phyloP scores from a whole-genome alignment of 2,329 filamentous ascomycete species.

The Beauveria medogensis region DNA sequence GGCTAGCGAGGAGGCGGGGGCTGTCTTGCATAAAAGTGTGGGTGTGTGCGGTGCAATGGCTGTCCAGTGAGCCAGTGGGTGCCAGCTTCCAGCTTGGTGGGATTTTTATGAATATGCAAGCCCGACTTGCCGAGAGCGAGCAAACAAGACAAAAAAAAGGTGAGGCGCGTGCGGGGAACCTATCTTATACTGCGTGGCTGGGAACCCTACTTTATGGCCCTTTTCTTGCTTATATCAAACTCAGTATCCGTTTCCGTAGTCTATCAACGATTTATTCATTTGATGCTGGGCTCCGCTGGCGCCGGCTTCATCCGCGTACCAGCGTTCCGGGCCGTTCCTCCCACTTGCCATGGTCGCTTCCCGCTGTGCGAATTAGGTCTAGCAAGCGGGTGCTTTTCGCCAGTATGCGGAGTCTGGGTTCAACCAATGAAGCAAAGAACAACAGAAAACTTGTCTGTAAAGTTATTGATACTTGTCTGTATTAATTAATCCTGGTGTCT shows the following conservation, averaged over 20 bases:
- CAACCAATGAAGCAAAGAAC: too few relatives aligned
- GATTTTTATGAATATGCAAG: neutral
- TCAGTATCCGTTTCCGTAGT: too few relatives aligned
- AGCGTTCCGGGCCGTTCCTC: neutral
- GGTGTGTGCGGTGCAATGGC: neutral
- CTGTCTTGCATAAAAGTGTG: neutral
- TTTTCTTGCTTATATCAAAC: neutral
- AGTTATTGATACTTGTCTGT: too few relatives aligned
- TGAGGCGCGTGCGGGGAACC: neutral
- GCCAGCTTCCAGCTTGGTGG: neutral
- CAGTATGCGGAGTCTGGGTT: too few relatives aligned
- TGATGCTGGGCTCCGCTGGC: neutral
- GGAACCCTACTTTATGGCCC: neutral
- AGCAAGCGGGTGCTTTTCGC: neutral
- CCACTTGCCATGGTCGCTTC: neutral
- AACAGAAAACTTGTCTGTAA: too few relatives aligned
- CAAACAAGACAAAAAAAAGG: neutral
- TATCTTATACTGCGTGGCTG: neutral
- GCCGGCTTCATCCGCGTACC: slow-evolving; percentile 1
- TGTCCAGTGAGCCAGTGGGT: neutral
- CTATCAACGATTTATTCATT: too few relatives aligned
- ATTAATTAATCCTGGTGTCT: too few relatives aligned
- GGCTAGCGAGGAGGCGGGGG: neutral
- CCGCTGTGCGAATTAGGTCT: neutral
- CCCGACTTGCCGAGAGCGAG: neutral